A percentile compares a stretch with the other conserved stretches of the same genome.
phyloP scores from a whole-genome alignment of 208 protist species.

The Trypanosoma platydactyli region DNA sequence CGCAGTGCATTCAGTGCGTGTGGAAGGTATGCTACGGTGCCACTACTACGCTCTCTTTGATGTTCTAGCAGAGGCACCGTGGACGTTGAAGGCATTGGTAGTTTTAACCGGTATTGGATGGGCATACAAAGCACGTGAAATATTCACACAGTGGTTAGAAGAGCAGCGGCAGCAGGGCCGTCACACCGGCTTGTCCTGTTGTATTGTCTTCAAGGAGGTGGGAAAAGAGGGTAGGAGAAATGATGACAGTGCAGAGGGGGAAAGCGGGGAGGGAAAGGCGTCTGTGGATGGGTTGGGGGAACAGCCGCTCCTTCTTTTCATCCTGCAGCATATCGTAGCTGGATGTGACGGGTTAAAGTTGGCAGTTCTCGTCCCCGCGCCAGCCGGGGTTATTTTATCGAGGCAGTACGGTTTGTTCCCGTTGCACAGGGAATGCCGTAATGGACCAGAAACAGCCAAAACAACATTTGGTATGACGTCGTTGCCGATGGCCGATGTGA shows the following conservation, averaged over 20 bases:
- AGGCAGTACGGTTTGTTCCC: constrained; percentile 14
- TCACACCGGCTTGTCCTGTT: neutral
- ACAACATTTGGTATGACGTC: neutral
- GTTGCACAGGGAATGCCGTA: neutral
- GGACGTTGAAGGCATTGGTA: neutral
- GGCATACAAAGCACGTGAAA: neutral
- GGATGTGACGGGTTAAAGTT: neutral
- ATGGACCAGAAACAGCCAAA: neutral
- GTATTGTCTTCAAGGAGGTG: constrained; percentile 10
- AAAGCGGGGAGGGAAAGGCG: neutral
- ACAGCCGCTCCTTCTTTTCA: neutral
- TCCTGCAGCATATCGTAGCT: constrained; percentile 9
- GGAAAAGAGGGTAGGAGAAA: constrained; percentile 1
- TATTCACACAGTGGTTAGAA: constrained; percentile 10
- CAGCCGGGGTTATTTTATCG: constrained; percentile 1
- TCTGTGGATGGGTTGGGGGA: neutral
- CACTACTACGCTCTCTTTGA: constrained; percentile 20
- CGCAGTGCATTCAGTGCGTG: neutral
- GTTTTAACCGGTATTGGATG: neutral
- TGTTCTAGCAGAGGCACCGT: neutral
- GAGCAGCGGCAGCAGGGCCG: neutral
- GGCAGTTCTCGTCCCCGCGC: constrained; percentile 10
- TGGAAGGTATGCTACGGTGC: neutral
- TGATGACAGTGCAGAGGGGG: too few species aligned
- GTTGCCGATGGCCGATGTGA: neutral